A percentile compares a stretch with the other conserved stretches of the same genome.
Evolutionary conservation across 2,329 filamentous ascomycete species (phyloP).

Genomic region (Botrytis paeoniae): DNA sequence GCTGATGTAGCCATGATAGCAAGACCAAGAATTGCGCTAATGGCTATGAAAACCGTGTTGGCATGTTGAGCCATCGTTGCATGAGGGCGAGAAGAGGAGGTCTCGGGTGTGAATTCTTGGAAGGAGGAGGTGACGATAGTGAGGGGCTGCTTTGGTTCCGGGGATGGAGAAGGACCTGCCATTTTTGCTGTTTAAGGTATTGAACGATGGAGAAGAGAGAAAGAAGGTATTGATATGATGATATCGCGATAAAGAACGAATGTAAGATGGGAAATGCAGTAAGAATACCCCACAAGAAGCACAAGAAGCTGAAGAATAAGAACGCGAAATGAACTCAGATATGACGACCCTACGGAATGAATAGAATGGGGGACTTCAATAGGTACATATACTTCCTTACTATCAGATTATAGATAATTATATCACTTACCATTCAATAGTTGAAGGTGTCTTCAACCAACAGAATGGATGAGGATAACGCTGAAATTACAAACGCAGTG

Average conservation of each 20-base stretch:
- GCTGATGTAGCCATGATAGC: slow-evolving; percentile 53
- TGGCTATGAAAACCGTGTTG: slow-evolving; percentile 47
- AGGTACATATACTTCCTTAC: slow-evolving; percentile 7
- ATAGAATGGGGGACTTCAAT: not conserved
- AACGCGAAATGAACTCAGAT: not conserved
- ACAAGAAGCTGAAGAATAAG: slow-evolving; percentile 6
- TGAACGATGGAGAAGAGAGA: not conserved
- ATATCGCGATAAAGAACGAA: not conserved
- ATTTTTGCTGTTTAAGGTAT: slow-evolving; percentile 1
- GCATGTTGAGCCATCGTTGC: slow-evolving; percentile 33
- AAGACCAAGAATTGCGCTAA: slow-evolving; percentile 52
- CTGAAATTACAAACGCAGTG: not conserved
- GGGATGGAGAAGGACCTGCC: slow-evolving; percentile 10
- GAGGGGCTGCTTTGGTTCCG: slow-evolving; percentile 6
- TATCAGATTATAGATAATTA: not conserved
- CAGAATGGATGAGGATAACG: slow-evolving; percentile 10
- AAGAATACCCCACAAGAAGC: slow-evolving; percentile 4
- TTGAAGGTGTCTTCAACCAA: not conserved
- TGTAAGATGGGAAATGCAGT: not conserved
- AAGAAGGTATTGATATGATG: not conserved
- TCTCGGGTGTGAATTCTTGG: slow-evolving; percentile 6
- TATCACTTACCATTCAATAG: slow-evolving; percentile 7
- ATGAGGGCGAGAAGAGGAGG: slow-evolving; percentile 38
- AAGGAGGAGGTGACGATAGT: slow-evolving; percentile 7
- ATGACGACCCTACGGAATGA: not conserved